Conservation (phyloP, 148 eudicot species). For the Rhododendron simsii region DNA sequence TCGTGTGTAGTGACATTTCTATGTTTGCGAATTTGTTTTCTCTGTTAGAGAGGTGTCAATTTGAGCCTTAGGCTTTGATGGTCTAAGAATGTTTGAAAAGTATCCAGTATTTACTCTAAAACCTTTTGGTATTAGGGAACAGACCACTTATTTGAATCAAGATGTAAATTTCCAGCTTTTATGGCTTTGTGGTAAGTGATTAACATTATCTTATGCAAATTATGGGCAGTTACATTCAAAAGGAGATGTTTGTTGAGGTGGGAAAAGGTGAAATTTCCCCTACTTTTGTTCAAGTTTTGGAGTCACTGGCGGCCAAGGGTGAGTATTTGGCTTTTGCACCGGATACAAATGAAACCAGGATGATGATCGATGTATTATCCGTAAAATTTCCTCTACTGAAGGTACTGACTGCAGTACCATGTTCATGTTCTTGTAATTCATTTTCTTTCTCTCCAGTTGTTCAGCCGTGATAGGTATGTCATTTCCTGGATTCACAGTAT, state of each 20-base stretch:
- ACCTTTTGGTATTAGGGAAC: not conserved
- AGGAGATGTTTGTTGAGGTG: conserved; percentile 86
- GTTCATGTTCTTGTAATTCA: not conserved
- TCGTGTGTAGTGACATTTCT: not conserved
- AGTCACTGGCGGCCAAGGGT: conserved; percentile 42
- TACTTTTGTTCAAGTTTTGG: conserved; percentile 59
- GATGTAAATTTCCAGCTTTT: not conserved
- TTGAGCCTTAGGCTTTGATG: not conserved
- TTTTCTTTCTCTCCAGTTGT: not conserved
- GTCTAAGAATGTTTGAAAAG: not conserved
- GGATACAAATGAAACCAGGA: conserved; percentile 65
- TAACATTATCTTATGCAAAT: not conserved
- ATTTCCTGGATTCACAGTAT: not conserved
- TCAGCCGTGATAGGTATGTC: not conserved
- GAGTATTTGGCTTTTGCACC: conserved; percentile 93
- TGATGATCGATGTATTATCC: conserved; percentile 69
- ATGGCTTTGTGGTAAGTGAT: not conserved
- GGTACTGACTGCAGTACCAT: conserved; percentile 35
- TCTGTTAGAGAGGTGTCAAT: not conserved
- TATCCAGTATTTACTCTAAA: not conserved
- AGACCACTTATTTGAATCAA: not conserved
- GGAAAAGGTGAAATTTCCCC: conserved; percentile 69
- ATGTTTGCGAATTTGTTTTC: not conserved
- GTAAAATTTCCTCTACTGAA: conserved; percentile 69
- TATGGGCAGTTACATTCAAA: conserved; percentile 51